Evolutionary conservation across 2,329 filamentous ascomycete genomes (phyloP), one percentile per base, ranked within the genome.

Genomic region (Penicillium digitatum): DNA sequence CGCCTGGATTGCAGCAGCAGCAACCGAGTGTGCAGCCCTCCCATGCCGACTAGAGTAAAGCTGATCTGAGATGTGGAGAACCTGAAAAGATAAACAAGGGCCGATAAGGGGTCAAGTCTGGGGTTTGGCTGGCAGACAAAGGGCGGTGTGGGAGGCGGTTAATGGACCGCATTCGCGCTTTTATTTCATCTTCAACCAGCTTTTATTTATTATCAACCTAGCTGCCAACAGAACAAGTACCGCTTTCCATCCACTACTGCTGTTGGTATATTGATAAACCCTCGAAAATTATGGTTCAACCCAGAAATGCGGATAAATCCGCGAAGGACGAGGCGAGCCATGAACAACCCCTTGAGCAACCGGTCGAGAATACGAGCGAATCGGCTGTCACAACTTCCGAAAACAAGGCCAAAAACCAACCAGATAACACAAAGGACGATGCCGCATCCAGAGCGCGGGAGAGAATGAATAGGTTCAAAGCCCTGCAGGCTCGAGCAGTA

Each of bases 391-490:
- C 53, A 62, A 26, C 29, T 54, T n/a, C 47, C 11, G 52, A 45
- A 20, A 22, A 12, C 10, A 56, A 58, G 16, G 43, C 32, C 16
- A 50, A 58, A 18, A 56, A 44, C 3, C 45, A 24, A 29, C 8
- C 29, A 49, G 45, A 54, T 11, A 14, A 52, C n/a, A 60, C 58
- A 44, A 66, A 62, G 18, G 60, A 66, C 52, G 65, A 66, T 35
- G 63, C 65, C 48, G 61, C 67, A 20, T 61, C 66, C 6, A 74
- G 67, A 53, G 70, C 70, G 20, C 66, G 84, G 63, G 87, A 92
- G 52, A 85, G 90, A 53, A 78, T 86, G 73, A 89, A 89, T 47
- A 86, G 89, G 61, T 96, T 96, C 79, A 92, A 91, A 71, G 88
- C 89, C 3, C 84, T 96, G 16, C 86, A 95, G 74, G 88, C 88